A percentile compares a stretch with the other conserved stretches of the same genome.
Conservation (phyloP, 352 stramenopile species). For the Phytophthora sp. region DNA sequence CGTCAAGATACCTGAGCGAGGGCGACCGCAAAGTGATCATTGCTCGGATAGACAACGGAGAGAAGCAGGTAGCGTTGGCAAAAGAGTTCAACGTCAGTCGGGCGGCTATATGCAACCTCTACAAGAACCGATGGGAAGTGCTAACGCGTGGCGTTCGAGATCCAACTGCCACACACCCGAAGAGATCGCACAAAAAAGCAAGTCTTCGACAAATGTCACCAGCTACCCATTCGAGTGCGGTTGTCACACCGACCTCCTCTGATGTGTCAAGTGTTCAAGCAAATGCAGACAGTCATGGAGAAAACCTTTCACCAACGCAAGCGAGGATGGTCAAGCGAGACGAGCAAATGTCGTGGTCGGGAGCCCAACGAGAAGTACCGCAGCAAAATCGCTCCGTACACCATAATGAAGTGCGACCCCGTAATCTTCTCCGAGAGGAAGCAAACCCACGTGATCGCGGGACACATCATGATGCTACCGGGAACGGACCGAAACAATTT, state of each 20-base stretch:
- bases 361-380: not conserved
- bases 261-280: not conserved
- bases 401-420: not conserved
- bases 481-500: slow-evolving; percentile 14
- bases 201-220: not conserved
- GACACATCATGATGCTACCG: not conserved
- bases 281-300: not conserved
- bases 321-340: not conserved
- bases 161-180: slow-evolving; percentile 8
- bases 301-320: not conserved
- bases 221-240: not conserved
- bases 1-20: slow-evolving; percentile 11
- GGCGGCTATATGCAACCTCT: slow-evolving; percentile 50
- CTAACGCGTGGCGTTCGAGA: slow-evolving; percentile 24
- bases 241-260: not conserved
- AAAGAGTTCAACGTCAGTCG: slow-evolving; percentile 50
- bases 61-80: slow-evolving; percentile 46
- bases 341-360: not conserved
- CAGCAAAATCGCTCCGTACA: not conserved
- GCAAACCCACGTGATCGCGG: not conserved
- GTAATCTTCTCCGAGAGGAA: not conserved
- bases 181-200: slow-evolving; percentile 3
- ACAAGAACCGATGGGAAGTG: slow-evolving; percentile 45
- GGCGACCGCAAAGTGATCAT: slow-evolving; percentile 4
- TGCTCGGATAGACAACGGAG: slow-evolving; percentile 34